A percentile compares a stretch with the other conserved stretches of the same genome.
Conservation (phyloP, 345 rosid genomes). For the Cardamine chenopodiifolia region DNA sequence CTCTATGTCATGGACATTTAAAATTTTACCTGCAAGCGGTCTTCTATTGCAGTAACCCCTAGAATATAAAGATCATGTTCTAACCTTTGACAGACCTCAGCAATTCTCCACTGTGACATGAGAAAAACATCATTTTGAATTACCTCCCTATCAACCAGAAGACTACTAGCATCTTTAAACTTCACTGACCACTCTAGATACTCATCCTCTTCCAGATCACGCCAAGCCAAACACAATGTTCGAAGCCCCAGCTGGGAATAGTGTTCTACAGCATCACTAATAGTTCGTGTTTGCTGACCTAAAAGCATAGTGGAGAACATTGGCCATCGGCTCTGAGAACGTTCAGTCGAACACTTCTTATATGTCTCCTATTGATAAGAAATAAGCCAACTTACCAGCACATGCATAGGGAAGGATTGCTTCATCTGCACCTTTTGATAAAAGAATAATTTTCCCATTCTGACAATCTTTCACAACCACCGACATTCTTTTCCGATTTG, state of each 20-base stretch:
- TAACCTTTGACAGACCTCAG: conserved; percentile 88
- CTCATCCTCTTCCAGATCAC: conserved; percentile 82
- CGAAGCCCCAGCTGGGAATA: conserved; percentile 93
- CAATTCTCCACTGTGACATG: conserved; percentile 83
- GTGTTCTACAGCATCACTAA: conserved; percentile 86
- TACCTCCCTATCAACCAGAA: conserved; percentile 98
- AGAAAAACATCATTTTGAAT: conserved; percentile 40
- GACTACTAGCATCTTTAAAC: conserved; percentile 94
- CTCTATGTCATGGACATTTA: conserved; percentile 22
- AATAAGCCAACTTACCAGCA: conserved; percentile 55
- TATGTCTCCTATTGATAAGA: conserved; percentile 16
- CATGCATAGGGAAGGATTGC: conserved; percentile 78
- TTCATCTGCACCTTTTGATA: conserved; percentile 98
- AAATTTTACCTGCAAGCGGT: conserved; percentile 78
- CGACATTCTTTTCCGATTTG: conserved; percentile 98
- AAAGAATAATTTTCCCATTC: conserved; percentile 72
- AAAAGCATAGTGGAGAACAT: conserved; percentile 34
- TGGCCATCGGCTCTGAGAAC: conserved; percentile 23
- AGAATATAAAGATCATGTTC: conserved; percentile 87
- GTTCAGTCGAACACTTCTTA: conserved; percentile 6
- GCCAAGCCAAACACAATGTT: conserved; percentile 94
- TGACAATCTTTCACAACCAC: conserved; percentile 79
- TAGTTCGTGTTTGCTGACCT: conserved; percentile 90
- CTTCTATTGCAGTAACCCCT: conserved; percentile 96
- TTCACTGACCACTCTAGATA: conserved; percentile 81